Evolutionary conservation across 331 rosid species (phyloP).

Genomic region (Pyrus hybrid): DNA sequence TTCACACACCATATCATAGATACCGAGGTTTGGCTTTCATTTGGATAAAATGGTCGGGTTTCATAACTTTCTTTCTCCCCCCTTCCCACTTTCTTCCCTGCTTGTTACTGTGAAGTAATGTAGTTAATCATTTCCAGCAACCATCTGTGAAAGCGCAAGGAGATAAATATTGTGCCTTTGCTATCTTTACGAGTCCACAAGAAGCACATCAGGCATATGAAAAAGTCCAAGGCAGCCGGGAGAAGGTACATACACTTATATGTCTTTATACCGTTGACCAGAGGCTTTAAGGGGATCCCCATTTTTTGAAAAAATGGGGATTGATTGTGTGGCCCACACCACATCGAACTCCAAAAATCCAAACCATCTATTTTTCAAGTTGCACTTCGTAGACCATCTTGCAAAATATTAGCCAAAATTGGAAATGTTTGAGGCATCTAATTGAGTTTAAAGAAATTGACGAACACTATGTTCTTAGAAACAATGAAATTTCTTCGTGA

Average conservation of each 20-base stretch:
- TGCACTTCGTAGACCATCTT: too few species aligned
- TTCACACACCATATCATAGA: not conserved
- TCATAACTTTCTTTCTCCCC: not conserved
- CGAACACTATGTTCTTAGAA: too few species aligned
- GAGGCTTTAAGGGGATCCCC: too few species aligned
- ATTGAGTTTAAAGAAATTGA: too few species aligned
- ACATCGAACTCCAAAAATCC: too few species aligned
- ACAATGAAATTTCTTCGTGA: too few species aligned
- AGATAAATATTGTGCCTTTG: constrained; percentile 42
- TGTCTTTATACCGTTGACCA: too few species aligned
- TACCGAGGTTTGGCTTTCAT: not conserved
- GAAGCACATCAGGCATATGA: constrained; percentile 58
- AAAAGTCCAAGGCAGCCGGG: constrained; percentile 35
- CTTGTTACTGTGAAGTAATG: constrained; percentile 6
- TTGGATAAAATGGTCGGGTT: not conserved
- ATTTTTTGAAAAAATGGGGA: too few species aligned
- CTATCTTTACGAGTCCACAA: constrained; percentile 43
- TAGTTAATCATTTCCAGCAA: constrained; percentile 38
- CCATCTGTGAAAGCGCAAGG: constrained; percentile 38
- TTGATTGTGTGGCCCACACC: too few species aligned
- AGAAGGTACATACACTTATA: constrained; percentile 34
- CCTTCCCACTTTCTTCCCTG: not conserved
- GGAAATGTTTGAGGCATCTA: too few species aligned
- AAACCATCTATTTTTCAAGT: too few species aligned
- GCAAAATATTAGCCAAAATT: too few species aligned